A percentile compares a stretch with the other conserved stretches of the same genome.
phyloP scores from a whole-genome alignment of 148 eudicot species.

The Pharnaceum exiguum region DNA sequence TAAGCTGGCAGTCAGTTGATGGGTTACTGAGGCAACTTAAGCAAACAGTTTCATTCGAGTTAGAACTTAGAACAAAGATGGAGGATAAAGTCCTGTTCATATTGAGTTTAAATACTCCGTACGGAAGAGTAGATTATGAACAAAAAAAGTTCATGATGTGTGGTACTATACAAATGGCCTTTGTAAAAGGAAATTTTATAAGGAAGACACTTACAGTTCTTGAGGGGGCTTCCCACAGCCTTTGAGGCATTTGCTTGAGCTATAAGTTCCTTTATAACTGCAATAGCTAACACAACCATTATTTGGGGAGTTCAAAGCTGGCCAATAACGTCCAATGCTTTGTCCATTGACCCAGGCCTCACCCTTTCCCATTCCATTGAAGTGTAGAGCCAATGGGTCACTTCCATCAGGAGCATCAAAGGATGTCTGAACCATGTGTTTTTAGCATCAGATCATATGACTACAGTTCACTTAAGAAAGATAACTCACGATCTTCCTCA shows the following conservation, averaged over 20 bases:
- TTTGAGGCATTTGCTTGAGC: constrained; percentile 52
- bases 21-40: too few species aligned
- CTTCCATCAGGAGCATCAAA: constrained; percentile 68
- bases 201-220: constrained; percentile 44
- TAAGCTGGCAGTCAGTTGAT: too few species aligned
- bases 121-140: too few species aligned
- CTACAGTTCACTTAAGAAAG: neutral
- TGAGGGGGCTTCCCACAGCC: constrained; percentile 91
- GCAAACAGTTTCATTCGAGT: too few species aligned
- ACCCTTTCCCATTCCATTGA: constrained; percentile 89
- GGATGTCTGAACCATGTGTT: constrained; percentile 39
- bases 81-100: too few species aligned
- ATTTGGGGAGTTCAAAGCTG: constrained; percentile 39
- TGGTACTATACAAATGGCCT: neutral
- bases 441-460: constrained; percentile 5
- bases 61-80: too few species aligned
- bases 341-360: constrained; percentile 97
- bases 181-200: neutral
- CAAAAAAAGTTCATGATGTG: neutral
- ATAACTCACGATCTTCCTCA: neutral
- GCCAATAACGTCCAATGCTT: constrained; percentile 97
- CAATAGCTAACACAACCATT: constrained; percentile 60
- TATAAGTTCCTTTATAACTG: constrained; percentile 58
- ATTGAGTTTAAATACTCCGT: too few species aligned
- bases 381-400: constrained; percentile 70